phyloP scores from a whole-genome alignment of 148 eudicot genomes.

The Rhododendron simsii region DNA sequence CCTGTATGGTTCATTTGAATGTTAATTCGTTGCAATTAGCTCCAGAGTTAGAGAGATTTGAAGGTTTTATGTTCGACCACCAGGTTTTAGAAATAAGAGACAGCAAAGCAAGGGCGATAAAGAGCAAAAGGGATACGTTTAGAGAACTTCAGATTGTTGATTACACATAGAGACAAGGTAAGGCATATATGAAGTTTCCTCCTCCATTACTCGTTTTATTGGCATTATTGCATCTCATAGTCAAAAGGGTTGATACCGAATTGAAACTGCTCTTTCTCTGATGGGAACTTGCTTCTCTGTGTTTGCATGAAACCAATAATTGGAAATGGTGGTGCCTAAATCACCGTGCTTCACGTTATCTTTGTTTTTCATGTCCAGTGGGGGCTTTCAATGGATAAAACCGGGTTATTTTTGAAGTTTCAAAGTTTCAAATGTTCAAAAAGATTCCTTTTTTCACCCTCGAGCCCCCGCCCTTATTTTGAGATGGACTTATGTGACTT shows the following conservation, averaged over 20 bases:
- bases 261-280: background rate
- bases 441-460: background rate
- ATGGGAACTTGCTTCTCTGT: background rate
- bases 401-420: background rate
- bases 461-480: background rate
- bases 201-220: background rate
- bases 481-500: background rate
- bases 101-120: conserved; percentile 62
- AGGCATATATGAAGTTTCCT: background rate
- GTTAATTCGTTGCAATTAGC: background rate
- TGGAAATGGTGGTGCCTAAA: background rate
- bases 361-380: background rate
- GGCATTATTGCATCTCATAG: background rate
- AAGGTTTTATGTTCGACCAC: background rate
- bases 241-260: background rate
- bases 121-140: conserved; percentile 41
- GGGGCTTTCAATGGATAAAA: background rate
- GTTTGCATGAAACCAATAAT: background rate
- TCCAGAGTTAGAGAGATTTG: background rate
- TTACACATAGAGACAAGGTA: conserved; percentile 43
- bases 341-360: background rate
- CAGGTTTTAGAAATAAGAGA: conserved; percentile 88
- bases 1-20: background rate
- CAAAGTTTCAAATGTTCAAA: background rate
- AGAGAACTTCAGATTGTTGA: conserved; percentile 62